Conservation (phyloP, 768 basidiomycete species). For the Tephrocybe sp. region DNA sequence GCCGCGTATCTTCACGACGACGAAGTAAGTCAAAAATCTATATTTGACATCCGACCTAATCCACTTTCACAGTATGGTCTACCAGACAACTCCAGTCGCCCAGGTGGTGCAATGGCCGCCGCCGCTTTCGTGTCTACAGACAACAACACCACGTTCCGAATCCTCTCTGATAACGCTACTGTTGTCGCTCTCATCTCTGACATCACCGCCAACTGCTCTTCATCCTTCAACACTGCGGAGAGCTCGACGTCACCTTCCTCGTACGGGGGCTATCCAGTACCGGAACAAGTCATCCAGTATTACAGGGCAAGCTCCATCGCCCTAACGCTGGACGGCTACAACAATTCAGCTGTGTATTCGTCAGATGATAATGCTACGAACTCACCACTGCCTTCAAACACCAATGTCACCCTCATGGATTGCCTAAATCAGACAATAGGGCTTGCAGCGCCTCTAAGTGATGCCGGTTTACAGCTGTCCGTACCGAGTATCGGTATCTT, state of each 20-base stretch:
- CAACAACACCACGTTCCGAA: slow-evolving; percentile 34
- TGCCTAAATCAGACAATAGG: slow-evolving; percentile 42
- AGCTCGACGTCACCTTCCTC: slow-evolving; percentile 1
- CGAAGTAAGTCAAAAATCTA: slow-evolving; percentile 1
- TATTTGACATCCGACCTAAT: not conserved
- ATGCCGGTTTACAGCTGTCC: not conserved
- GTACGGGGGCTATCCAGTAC: slow-evolving; percentile 7
- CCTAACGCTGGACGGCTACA: slow-evolving; percentile 58
- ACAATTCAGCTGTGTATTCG: slow-evolving; percentile 51
- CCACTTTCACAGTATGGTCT: slow-evolving; percentile 38
- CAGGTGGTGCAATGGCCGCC: slow-evolving; percentile 40
- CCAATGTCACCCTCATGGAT: slow-evolving; percentile 42
- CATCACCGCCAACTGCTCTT: slow-evolving; percentile 37
- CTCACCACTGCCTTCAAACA: slow-evolving; percentile 42
- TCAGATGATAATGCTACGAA: slow-evolving; percentile 32
- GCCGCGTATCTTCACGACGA: slow-evolving; percentile 23
- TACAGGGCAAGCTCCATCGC: slow-evolving; percentile 51
- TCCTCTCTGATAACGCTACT: slow-evolving; percentile 47
- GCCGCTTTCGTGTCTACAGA: slow-evolving; percentile 34
- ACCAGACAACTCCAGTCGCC: slow-evolving; percentile 39
- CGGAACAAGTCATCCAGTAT: slow-evolving; percentile 50
- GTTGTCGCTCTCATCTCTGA: slow-evolving; percentile 33
- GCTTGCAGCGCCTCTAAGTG: not conserved
- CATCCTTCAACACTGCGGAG: not conserved
- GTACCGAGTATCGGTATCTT: not conserved